These are phyloP conservation scores for Citeromyces hawaiiensis DNA, from an alignment of 1,139 yeast genomes.

Conservation along the genomic window DNA sequence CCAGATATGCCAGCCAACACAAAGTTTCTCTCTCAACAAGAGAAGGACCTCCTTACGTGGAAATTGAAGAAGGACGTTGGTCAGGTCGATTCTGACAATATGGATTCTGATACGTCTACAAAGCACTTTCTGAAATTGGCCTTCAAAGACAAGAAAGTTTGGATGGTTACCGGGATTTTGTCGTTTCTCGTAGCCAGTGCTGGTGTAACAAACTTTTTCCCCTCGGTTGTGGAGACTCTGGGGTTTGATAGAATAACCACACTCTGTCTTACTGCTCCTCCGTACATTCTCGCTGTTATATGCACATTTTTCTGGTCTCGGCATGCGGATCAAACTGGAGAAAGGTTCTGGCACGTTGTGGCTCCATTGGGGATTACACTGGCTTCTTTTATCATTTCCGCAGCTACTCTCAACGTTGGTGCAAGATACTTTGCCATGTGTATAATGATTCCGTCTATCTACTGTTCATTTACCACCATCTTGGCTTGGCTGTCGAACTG, in stretches of 20 bases:
- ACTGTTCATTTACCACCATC: constrained; percentile 41
- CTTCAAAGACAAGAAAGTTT: constrained; percentile 28
- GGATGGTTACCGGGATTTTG: constrained; percentile 15
- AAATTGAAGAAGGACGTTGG: constrained; percentile 22
- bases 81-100: constrained; percentile 19
- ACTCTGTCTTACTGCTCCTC: constrained; percentile 46
- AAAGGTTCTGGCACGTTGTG: constrained; percentile 38
- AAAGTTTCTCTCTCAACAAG: constrained; percentile 24
- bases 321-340: constrained; percentile 46
- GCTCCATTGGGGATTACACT: constrained; percentile 30
- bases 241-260: constrained; percentile 35
- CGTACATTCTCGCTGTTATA: constrained; percentile 40
- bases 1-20: constrained; percentile 29
- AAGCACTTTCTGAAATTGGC: constrained; percentile 26
- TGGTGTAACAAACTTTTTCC: constrained; percentile 51
- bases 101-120: constrained; percentile 18
- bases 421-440: constrained; percentile 53
- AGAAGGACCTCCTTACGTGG: constrained; percentile 23
- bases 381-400: constrained; percentile 38
- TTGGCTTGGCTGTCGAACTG: constrained; percentile 45
- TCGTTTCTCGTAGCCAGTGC: constrained; percentile 35
- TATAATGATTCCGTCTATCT: constrained; percentile 43
- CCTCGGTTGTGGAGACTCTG: constrained; percentile 42
- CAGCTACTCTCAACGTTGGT: constrained; percentile 39
- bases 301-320: constrained; percentile 40